Evolutionary conservation across 179 eudicot species (phyloP).

Genomic region (Beta corolliflora): DNA sequence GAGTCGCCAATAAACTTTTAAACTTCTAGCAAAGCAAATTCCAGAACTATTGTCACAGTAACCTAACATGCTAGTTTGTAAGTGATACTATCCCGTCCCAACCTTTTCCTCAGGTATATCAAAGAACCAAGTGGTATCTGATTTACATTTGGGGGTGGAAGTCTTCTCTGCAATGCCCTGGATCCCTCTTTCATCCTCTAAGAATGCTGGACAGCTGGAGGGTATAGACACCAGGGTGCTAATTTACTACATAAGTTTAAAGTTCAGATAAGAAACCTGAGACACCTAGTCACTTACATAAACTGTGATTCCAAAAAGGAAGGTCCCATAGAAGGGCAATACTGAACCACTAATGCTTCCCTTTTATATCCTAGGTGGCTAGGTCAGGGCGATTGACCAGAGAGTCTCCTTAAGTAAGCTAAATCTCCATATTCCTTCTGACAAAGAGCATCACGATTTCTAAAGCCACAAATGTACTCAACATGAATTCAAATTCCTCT

Average conservation of each 20-base stretch:
- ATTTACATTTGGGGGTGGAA: no score
- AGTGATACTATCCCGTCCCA: neutral
- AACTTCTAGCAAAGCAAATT: neutral
- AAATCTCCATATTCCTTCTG: neutral
- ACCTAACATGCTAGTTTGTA: neutral
- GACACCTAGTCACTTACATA: neutral
- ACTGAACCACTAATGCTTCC: neutral
- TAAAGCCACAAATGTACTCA: neutral
- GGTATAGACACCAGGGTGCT: neutral
- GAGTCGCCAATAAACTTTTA: neutral
- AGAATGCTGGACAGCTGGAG: neutral
- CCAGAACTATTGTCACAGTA: neutral
- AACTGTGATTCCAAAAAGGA: neutral
- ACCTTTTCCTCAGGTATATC: neutral
- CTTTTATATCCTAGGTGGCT: no score
- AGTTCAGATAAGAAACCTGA: neutral
- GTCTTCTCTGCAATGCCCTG: neutral
- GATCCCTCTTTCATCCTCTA: neutral
- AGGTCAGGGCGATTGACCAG: neutral
- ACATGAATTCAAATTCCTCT: neutral
- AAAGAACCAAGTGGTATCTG: neutral
- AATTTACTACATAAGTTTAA: neutral
- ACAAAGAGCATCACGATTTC: neutral
- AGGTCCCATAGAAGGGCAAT: neutral
- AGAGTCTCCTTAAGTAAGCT: neutral